Evolutionary conservation across 495 filamentous ascomycete species (phyloP), one percentile per base, ranked within the genome.

Genomic region (Aspergillus bertholletiae): DNA sequence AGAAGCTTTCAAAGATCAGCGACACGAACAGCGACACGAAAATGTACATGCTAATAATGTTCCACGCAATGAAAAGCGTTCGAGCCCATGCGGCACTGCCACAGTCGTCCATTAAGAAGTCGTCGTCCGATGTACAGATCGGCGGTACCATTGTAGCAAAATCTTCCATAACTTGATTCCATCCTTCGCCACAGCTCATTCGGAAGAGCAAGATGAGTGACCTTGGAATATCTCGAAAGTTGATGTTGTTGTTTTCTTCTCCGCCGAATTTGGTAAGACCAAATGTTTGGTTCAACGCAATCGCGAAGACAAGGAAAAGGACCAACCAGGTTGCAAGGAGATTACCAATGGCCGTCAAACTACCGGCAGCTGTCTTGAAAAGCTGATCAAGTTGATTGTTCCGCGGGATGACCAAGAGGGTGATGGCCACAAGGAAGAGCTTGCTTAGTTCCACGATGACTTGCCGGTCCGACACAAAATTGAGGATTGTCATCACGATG

Each of bases 31-130:
- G 78, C 65, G 89, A 96, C 61, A 97, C 92, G 61, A 99, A 99
- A 69, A 99, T 94, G 72, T 97, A 99, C 94, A 99, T 97, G 87
- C 93, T 97, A 67, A 97, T 81, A 62, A 99, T 90, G 74, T 99
- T 99, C 94, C 94, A 99, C 11, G 88, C 81, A 54, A 97, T 90
- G 75, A 99, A 97, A 28, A 99, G 76, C 41, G 80, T 80, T 30
- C 89, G 80, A 15, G 94, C 92, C 89, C 94, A 97, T 40, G 83
- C 80, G 22, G 80, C 80, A 68, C 94, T 93, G 30, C 94, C 94
- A 64, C 94, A 99, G 74, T 97, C 95, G 62, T 89, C 89, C n/a
- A 88, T 70, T 55, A 89, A 88, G 65, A 93, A 95, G 17, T 77
- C 77, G 5, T 65, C 49, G 15, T 77, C 78, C 7, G 80, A 73